phyloP scores from a whole-genome alignment of 73 alveolate species.

The Breviolum minutum region DNA sequence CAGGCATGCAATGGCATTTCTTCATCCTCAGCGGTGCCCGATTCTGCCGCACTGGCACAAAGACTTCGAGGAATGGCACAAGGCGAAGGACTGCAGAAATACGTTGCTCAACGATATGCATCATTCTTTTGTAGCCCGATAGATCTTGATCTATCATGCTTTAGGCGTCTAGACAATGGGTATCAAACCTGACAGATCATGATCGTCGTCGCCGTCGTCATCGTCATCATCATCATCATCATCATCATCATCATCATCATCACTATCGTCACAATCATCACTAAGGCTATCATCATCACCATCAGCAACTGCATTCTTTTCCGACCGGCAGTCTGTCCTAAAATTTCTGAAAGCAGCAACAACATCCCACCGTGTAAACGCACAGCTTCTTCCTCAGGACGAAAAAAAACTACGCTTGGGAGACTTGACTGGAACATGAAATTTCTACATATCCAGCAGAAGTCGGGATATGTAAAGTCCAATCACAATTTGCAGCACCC shows the following conservation, averaged over 20 bases:
- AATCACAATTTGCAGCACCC: too few species aligned
- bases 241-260: background rate
- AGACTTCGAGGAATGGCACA: conserved; percentile 91
- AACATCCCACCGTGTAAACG: too few species aligned
- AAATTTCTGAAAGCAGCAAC: too few species aligned
- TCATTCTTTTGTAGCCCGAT: background rate
- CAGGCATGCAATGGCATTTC: conserved; percentile 94
- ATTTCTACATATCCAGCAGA: too few species aligned
- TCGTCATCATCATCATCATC: background rate
- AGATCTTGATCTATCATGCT: too few species aligned
- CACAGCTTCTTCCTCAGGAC: background rate
- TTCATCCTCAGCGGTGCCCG: conserved; percentile 87
- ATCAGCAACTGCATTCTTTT: too few species aligned
- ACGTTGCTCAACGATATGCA: background rate
- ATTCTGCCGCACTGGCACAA: conserved; percentile 90
- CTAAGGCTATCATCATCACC: too few species aligned
- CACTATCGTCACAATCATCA: background rate
- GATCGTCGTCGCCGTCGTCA: background rate
- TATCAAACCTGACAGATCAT: background rate
- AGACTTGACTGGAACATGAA: background rate
- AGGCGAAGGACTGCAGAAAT: conserved; percentile 24
- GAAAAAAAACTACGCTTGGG: conserved; percentile 35
- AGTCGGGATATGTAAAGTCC: too few species aligned
- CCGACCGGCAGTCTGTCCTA: too few species aligned
- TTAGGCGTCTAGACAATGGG: background rate